Evolutionary conservation across 768 basidiomycete genomes (phyloP), one percentile per base, ranked within the genome.

Genomic region (Tylopilus balloui): DNA sequence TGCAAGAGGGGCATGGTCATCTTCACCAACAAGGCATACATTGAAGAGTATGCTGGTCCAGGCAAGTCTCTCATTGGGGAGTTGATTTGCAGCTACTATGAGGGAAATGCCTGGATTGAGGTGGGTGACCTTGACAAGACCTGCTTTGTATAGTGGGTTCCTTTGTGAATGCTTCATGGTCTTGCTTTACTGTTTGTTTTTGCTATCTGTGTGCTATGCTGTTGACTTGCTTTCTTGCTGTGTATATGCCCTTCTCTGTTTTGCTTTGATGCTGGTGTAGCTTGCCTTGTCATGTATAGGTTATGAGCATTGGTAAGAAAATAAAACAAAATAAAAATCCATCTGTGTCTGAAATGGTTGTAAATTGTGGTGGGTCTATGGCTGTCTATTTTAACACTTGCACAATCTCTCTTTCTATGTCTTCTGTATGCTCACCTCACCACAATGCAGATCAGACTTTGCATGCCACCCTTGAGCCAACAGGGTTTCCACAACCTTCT

Each of bases 1-100:
- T 89, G 84, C 74, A 84, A 85, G 63, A 73, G 69, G 42, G 84
- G 81, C 25, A 91, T 92, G 88, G 81, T 81, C 50, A 84, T 92
- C 56, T 71, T 84, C 44, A 74, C 83, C 19, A 86, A 73, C 57
- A 70, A 71, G 54, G 69, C 69, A 15, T 92, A 91, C 60, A 69
- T 92, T 34, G 55, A 60, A n/a, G 76, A 76, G 10, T 59, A 66
- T 59, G 88, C 79, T 43, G 62, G 60, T 54, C 86, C 79, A 38
- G 51, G 17, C n/a, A 54, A 69, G 27, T 71, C 76, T 4, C 60
- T 80, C 15, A 67, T 78, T 38, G 78, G 78, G 2, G 51, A 58
- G 36, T 57, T 78, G 54, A 64, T 68, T 12, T 2, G 2, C 3
- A 54, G 43, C 8, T 67, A 57, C 10, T 71, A 68, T 61, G 65